Percentiles rank a stretch among this genome's conserved stretches.
phyloP scores from a whole-genome alignment of 176 grass and related monocot genomes.

The Avena insularis region DNA sequence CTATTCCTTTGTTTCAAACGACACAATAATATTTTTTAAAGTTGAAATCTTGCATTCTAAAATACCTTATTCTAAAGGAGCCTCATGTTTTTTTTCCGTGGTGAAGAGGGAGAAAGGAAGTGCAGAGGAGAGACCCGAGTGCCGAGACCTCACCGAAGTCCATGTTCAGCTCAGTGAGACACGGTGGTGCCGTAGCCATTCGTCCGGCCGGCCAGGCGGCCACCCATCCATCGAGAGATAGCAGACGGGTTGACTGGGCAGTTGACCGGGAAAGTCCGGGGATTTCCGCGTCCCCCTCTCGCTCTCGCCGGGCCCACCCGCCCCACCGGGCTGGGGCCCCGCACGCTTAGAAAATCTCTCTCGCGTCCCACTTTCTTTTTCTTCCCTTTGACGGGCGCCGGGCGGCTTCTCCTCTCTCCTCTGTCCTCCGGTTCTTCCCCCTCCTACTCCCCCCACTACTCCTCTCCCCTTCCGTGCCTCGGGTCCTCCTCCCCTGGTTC shows the following conservation, averaged over 20 bases:
- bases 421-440: neutral
- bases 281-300: slow-evolving; percentile 40
- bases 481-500: neutral
- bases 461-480: neutral
- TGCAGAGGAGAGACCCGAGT: neutral
- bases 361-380: slow-evolving; percentile 43
- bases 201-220: neutral
- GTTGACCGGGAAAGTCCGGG: slow-evolving; percentile 47
- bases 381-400: slow-evolving; percentile 37
- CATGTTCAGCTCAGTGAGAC: neutral
- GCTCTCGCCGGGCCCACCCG: slow-evolving; percentile 19
- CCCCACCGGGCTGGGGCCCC: slow-evolving; percentile 3
- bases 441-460: neutral
- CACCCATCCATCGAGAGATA: neutral
- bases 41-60: too few relatives aligned
- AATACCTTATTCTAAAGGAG: too few relatives aligned
- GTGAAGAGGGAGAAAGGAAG: too few relatives aligned
- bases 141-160: neutral
- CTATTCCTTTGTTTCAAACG: too few relatives aligned
- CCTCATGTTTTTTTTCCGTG: too few relatives aligned
- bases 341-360: slow-evolving; percentile 44
- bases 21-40: too few relatives aligned
- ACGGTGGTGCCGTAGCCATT: slow-evolving; percentile 32
- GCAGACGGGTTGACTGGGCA: slow-evolving; percentile 37
- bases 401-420: neutral